phyloP scores from a whole-genome alignment of 345 rosid genomes.

The Geranium brycei region DNA sequence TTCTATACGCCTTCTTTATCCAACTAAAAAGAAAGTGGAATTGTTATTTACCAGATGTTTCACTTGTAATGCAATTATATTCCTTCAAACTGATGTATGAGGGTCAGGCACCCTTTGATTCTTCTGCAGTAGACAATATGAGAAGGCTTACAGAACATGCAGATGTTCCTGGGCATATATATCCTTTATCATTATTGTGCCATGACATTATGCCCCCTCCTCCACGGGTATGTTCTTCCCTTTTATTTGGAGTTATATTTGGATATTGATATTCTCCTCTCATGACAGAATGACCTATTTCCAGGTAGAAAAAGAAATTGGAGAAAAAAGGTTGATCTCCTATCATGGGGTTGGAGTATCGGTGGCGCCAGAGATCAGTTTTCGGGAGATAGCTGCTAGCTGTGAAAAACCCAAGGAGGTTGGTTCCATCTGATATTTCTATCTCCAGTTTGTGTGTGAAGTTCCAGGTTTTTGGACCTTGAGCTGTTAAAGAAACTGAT shows the following conservation, averaged over 20 bases:
- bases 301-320: constrained; percentile 91
- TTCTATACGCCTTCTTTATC: neutral
- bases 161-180: constrained; percentile 68
- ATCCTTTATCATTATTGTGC: constrained; percentile 73
- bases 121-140: constrained; percentile 88
- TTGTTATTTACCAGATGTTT: constrained; percentile 5
- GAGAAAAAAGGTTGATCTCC: constrained; percentile 65
- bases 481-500: neutral
- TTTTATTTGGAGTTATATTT: constrained; percentile 3
- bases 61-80: neutral
- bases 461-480: neutral
- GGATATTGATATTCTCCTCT: constrained; percentile 1
- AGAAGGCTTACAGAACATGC: constrained; percentile 78
- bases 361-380: constrained; percentile 44
- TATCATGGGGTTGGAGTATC: constrained; percentile 69
- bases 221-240: constrained; percentile 29
- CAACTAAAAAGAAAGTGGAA: neutral
- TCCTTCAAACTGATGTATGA: constrained; percentile 20
- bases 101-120: constrained; percentile 80
- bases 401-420: constrained; percentile 68
- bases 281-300: constrained; percentile 12
- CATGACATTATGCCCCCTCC: constrained; percentile 98
- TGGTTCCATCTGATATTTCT: constrained; percentile 9
- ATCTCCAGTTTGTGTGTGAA: neutral
- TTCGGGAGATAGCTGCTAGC: constrained; percentile 38